These are phyloP conservation scores for Stenogyne calaminthoides DNA, from an alignment of 305 asterid species.

Conservation along the genomic window DNA sequence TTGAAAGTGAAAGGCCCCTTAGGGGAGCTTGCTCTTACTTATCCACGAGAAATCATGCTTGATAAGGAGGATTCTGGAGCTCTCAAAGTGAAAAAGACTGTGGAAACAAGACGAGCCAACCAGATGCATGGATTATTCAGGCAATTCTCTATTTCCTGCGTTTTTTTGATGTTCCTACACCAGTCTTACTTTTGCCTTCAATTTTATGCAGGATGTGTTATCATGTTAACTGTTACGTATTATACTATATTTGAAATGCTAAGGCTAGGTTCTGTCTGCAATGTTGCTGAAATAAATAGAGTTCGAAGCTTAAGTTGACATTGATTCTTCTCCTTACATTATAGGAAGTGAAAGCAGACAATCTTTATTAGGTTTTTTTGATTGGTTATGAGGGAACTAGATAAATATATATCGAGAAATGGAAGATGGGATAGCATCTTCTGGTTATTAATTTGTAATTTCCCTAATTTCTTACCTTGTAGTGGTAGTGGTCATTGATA, in stretches of 20 bases:
- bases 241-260: slow-evolving; percentile 2
- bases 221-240: background rate
- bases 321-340: slow-evolving; percentile 20
- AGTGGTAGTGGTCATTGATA: background rate
- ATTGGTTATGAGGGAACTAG: background rate
- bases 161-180: background rate
- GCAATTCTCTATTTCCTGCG: slow-evolving; percentile 36
- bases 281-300: background rate
- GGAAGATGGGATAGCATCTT: background rate
- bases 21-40: slow-evolving; percentile 83
- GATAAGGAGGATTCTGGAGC: slow-evolving; percentile 69
- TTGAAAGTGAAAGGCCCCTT: slow-evolving; percentile 89
- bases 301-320: background rate
- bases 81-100: slow-evolving; percentile 70
- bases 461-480: background rate
- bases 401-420: background rate
- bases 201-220: slow-evolving; percentile 5
- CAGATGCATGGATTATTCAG: slow-evolving; percentile 98
- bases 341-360: slow-evolving; percentile 11
- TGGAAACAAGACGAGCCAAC: slow-evolving; percentile 87
- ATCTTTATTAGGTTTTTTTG: background rate
- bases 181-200: background rate
- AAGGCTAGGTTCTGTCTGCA: slow-evolving; percentile 15
- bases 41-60: slow-evolving; percentile 76
- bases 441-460: background rate